Evolutionary conservation across 2,329 filamentous ascomycete species (phyloP), one percentile per base, ranked within the genome.

Genomic region (Furcasterigmium furcatum): DNA sequence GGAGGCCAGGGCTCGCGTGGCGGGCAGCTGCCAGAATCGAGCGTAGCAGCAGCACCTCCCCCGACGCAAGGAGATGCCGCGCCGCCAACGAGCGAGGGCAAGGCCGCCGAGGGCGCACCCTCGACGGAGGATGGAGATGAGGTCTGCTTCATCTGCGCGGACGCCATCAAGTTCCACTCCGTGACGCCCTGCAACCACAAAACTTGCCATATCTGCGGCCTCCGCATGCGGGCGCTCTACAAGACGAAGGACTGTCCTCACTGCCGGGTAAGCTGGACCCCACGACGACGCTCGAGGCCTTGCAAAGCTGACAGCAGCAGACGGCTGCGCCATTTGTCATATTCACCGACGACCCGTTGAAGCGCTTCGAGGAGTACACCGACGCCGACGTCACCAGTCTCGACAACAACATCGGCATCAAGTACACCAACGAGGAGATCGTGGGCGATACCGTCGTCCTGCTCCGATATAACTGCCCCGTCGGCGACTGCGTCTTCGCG

Each of bases 221-320:
- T 99, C 55, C 82, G 94, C 48, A 82, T 97, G 80, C 82, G 94
- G 56, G 94, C 92, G 1, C 72, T 99, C 38, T 99, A 97, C 70
- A 97, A 96, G 73, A 95, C 85, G 49, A 95, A 95, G 66, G 88
- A 91, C 53, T 99, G 94, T 67, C 88, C 91, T n/a, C 91, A 97
- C 66, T 99, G 94, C 64, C 79, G 94, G 60, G 88, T 91, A 76
- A 56, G 85, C 12, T 9, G 21, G 4, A 30, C 9, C 29, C 41
- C 10, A 13, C 30, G 36, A 22, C 27, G 25, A 21, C 16, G 41
- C n/a, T 2, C 27, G 10, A 7, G 24, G 24, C 24, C 24, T 43
- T 40, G 16, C 12, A 19, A 45, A 30, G 38, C 54, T 59, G 55
- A 63, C 53, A n/a, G 24, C 20, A 21, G n/a, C 45, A 80, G 76